Conservation (phyloP, 2,329 filamentous ascomycete genomes). For the Fusarium sulawesiense region DNA sequence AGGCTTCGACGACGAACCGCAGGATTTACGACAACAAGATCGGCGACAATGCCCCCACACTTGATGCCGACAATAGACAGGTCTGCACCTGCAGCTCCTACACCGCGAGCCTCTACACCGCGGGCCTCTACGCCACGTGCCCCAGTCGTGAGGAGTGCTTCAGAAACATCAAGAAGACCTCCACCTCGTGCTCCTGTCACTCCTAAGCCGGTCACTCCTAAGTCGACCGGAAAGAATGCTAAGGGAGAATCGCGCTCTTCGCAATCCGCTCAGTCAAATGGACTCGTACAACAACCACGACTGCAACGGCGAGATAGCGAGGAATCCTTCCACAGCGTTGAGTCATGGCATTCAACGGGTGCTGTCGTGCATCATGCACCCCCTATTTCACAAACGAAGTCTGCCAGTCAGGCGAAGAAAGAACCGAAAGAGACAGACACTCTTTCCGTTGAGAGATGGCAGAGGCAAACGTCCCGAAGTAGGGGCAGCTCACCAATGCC, state of each 20-base stretch:
- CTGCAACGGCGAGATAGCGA: conserved; percentile 43
- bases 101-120: conserved; percentile 49
- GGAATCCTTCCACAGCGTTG: conserved; percentile 66
- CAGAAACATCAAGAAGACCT: conserved; percentile 3
- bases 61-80: conserved; percentile 44
- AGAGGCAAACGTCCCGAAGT: conserved; percentile 12
- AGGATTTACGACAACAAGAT: conserved; percentile 47
- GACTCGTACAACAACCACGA: conserved; percentile 9
- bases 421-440: conserved; percentile 7
- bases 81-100: conserved; percentile 47
- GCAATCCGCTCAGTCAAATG: conserved; percentile 8
- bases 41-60: conserved; percentile 47
- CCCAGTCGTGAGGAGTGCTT: not conserved
- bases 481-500: conserved; percentile 25
- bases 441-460: conserved; percentile 2
- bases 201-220: not conserved
- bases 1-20: conserved; percentile 48
- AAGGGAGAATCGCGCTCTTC: conserved; percentile 3
- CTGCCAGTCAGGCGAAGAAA: conserved; percentile 47
- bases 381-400: conserved; percentile 54
- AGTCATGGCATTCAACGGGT: conserved; percentile 62
- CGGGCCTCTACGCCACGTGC: conserved; percentile 47
- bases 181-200: not conserved
- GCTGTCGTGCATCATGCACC: conserved; percentile 57
- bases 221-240: not conserved